Evolutionary conservation across 75 land plant species (phyloP), one percentile per base, ranked within the genome.

Genomic region (Cunninghamia lanceolata): DNA sequence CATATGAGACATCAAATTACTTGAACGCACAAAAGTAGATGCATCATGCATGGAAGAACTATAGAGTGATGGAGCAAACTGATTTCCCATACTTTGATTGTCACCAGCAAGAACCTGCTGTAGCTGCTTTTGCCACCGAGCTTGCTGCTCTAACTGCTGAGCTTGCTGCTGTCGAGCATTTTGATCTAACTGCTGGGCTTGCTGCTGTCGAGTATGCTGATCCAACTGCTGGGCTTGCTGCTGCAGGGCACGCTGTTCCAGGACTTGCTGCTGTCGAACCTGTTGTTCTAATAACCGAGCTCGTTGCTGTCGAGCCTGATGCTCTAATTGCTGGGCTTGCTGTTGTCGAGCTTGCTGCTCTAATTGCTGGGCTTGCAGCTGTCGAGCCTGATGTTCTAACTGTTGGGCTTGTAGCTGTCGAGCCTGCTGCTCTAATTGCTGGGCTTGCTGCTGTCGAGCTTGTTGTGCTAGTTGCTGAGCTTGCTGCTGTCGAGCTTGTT

Each of bases 151-250:
- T 34, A 82, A 82, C 54, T 50, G 59, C 39, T 83, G 56, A 0
- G 21, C 63, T 35, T 50, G 63, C 84, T 83, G 84, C 63, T 83
- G 84, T 53, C 84, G 56, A 83, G 84, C 84, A 83, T 52, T 52
- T 6, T 52, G 39, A 32, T 54, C 66, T 53, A 83, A 34, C 39
- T 52, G 84, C 25, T 53, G 84, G 21, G 28, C 59, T 83, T 83
- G 84, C 63, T 52, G 63, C 40, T 34, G 63, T 0, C 7, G 56
- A 36, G 63, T 4, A 30, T 36, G 84, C 3, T 34, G 19, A 0
- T 83, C 63, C 17, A 80, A 15, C 14, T 25, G 46, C 83, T 82
- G 83, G 19, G 14, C 56, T 52, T 82, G 84, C 59, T 83, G 84
- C 82, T 83, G 84, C 16, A 10, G 42, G 4, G 34, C 30, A 7